phyloP scores from a whole-genome alignment of 768 basidiomycete species.

The Chlorophyllum brunneum region DNA sequence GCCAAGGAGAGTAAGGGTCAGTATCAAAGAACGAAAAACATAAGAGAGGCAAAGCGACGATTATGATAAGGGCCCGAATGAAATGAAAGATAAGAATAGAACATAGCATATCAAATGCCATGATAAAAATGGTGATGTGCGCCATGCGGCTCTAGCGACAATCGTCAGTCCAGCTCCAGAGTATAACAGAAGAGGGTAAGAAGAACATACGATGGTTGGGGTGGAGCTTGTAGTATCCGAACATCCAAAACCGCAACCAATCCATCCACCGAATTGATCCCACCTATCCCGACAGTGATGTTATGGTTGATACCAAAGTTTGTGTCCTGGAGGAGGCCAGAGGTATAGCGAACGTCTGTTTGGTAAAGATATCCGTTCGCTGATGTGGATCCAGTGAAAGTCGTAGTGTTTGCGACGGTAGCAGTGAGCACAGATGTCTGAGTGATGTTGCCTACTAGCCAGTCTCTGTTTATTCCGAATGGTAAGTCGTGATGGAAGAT shows the following conservation, averaged over 20 bases:
- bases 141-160: constrained; percentile 17
- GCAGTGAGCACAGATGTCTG: constrained; percentile 40
- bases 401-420: constrained; percentile 53
- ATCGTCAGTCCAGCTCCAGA: not conserved
- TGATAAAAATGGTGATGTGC: constrained; percentile 16
- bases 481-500: not conserved
- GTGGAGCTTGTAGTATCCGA: constrained; percentile 44
- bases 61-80: constrained; percentile 2
- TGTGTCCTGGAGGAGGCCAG: constrained; percentile 67
- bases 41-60: constrained; percentile 10
- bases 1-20: too few relatives aligned
- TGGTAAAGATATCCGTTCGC: constrained; percentile 70
- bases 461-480: constrained; percentile 49
- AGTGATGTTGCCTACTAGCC: constrained; percentile 83
- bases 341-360: constrained; percentile 62
- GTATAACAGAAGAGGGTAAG: not conserved
- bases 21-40: not conserved
- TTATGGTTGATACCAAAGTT: constrained; percentile 71
- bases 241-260: constrained; percentile 77
- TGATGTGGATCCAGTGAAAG: constrained; percentile 61
- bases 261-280: constrained; percentile 73
- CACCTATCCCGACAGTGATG: constrained; percentile 43
- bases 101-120: constrained; percentile 15
- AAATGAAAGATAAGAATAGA: constrained; percentile 9
- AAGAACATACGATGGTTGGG: constrained; percentile 26